A percentile compares a stretch with the other conserved stretches of the same genome.
phyloP scores from a whole-genome alignment of 164 flowering plant species.

The Stephania yunnanensis region DNA sequence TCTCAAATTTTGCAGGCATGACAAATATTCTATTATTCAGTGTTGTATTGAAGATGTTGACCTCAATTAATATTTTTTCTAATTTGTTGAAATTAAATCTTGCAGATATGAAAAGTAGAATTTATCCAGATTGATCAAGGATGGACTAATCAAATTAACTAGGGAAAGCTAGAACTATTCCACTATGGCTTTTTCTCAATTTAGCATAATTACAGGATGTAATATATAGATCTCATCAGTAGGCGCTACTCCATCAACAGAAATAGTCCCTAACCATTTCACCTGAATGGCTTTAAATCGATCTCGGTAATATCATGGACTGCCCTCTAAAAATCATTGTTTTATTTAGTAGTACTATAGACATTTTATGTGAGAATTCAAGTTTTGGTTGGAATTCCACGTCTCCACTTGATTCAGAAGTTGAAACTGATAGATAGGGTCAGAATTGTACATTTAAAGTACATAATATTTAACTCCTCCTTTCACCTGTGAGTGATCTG shows the following conservation, averaged over 20 bases:
- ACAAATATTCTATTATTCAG: background rate
- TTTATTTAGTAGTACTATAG: background rate
- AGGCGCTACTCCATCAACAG: conserved; percentile 64
- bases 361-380: no score
- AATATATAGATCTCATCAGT: conserved; percentile 81
- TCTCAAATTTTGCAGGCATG: background rate
- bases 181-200: background rate
- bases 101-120: conserved; percentile 90
- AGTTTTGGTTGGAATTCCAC: no score
- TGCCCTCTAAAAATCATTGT: background rate
- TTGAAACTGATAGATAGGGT: no score
- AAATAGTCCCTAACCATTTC: conserved; percentile 66
- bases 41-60: background rate
- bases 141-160: conserved; percentile 40
- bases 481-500: no score
- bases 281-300: conserved; percentile 65
- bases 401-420: no score
- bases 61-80: background rate
- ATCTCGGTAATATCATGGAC: conserved; percentile 37
- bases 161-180: background rate
- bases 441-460: no score
- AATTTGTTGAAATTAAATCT: conserved; percentile 6
- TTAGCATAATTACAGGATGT: conserved; percentile 67
- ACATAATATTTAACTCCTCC: no score
- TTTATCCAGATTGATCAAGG: conserved; percentile 63